phyloP scores from a whole-genome alignment of 768 basidiomycete genomes.

The Antrodiella citrinella region DNA sequence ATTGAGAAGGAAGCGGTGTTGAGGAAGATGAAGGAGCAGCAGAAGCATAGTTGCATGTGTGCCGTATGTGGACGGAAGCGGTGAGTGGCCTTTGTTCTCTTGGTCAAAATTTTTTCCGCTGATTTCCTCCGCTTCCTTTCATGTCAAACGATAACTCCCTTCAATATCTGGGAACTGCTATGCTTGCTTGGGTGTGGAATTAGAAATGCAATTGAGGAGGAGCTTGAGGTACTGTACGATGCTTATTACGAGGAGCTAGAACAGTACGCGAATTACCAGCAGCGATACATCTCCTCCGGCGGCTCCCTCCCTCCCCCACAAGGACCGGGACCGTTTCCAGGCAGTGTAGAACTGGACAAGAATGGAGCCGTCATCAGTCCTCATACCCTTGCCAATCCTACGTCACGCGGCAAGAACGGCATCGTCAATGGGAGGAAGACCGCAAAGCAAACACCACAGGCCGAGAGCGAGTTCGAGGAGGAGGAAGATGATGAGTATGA shows the following conservation, averaged over 20 bases:
- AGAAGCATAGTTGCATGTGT: slow-evolving; percentile 92
- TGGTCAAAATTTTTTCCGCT: slow-evolving; percentile 19
- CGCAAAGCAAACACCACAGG: slow-evolving; percentile 28
- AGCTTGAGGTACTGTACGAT: slow-evolving; percentile 99
- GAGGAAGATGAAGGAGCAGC: slow-evolving; percentile 99
- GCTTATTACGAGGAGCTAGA: slow-evolving; percentile 99
- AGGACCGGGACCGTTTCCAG: slow-evolving; percentile 97
- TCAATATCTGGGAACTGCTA: neutral
- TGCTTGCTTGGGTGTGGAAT: slow-evolving; percentile 9
- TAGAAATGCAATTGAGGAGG: slow-evolving; percentile 97
- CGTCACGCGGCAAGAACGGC: slow-evolving; percentile 21
- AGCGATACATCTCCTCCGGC: slow-evolving; percentile 88
- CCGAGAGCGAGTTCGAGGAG: slow-evolving; percentile 61
- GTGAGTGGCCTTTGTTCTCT: slow-evolving; percentile 41
- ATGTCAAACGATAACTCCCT: slow-evolving; percentile 1
- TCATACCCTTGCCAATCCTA: slow-evolving; percentile 17
- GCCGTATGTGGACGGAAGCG: slow-evolving; percentile 97
- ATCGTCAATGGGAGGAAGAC: slow-evolving; percentile 34
- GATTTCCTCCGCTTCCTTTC: neutral
- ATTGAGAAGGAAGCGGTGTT: slow-evolving; percentile 98
- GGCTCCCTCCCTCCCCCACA: slow-evolving; percentile 87
- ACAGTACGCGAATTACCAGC: slow-evolving; percentile 97
- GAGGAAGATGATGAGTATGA: slow-evolving; percentile 56
- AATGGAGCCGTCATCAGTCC: slow-evolving; percentile 62
- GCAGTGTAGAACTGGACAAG: slow-evolving; percentile 94